A percentile compares a stretch with the other conserved stretches of the same genome.
Evolutionary conservation across 140 eudicot genomes (phyloP).

Genomic region (Anethum foeniculum): DNA sequence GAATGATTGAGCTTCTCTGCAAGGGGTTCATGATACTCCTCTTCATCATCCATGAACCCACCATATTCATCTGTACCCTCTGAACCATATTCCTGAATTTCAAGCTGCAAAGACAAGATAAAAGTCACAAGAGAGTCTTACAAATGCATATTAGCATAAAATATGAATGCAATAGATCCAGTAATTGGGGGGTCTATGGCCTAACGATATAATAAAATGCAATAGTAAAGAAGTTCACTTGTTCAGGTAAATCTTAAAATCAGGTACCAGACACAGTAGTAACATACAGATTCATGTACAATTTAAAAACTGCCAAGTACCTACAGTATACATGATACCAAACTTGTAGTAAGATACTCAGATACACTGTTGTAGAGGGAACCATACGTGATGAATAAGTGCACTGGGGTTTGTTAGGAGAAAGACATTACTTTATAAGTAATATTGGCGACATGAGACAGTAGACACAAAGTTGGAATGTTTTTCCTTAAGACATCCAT

Average conservation of each 20-base stretch:
- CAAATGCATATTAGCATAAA: background rate
- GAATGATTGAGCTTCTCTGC: constrained; percentile 53
- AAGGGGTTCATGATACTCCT: constrained; percentile 40
- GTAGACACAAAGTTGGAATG: background rate
- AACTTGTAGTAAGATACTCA: background rate
- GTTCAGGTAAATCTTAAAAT: background rate
- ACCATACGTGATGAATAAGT: background rate
- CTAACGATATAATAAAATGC: background rate
- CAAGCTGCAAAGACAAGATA: constrained; percentile 52
- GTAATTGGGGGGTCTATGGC: background rate
- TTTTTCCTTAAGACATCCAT: background rate
- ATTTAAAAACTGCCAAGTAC: background rate
- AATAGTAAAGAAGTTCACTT: background rate
- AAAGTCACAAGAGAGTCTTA: background rate
- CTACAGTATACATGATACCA: background rate
- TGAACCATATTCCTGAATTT: constrained; percentile 79
- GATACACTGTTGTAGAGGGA: background rate
- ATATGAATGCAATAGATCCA: background rate
- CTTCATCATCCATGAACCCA: constrained; percentile 37
- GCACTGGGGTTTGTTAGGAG: background rate
- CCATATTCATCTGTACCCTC: constrained; percentile 59
- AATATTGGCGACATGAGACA: background rate
- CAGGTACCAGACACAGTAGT: background rate
- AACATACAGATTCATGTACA: background rate
- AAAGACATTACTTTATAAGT: background rate